Conservation (phyloP, 495 filamentous ascomycete species). For the Aspergillus funiculosus region DNA sequence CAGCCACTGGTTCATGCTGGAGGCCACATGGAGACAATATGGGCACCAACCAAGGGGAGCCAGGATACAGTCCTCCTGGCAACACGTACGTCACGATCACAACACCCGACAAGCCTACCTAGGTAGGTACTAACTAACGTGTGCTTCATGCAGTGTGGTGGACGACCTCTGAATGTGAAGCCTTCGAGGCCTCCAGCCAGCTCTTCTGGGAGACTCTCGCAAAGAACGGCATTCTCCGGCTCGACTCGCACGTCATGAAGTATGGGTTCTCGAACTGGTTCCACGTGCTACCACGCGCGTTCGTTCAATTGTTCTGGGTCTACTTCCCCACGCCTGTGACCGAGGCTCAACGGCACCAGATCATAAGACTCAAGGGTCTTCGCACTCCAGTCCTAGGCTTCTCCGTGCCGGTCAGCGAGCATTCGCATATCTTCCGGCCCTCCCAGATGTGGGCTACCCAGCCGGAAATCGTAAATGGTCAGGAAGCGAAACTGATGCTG, state of each 20-base stretch:
- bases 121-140: slow-evolving; percentile 1
- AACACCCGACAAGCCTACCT: not conserved
- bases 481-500: slow-evolving; percentile 12
- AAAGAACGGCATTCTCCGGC: not conserved
- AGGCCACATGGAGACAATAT: slow-evolving; percentile 12
- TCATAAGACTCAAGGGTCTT: slow-evolving; percentile 3
- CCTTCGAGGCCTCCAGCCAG: slow-evolving; percentile 12
- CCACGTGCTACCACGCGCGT: not conserved
- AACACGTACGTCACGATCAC: slow-evolving; percentile 4
- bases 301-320: slow-evolving; percentile 13
- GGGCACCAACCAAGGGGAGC: slow-evolving; percentile 1
- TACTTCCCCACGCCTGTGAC: slow-evolving; percentile 12
- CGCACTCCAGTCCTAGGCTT: not conserved
- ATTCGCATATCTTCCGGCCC: not conserved
- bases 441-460: slow-evolving; percentile 1
- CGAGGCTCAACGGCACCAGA: not conserved
- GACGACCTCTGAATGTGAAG: slow-evolving; percentile 2
- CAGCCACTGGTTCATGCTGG: slow-evolving; percentile 9
- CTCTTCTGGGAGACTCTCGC: slow-evolving; percentile 12
- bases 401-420: not conserved
- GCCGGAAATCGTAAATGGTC: slow-evolving; percentile 9
- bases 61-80: slow-evolving; percentile 7
- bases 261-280: not conserved
- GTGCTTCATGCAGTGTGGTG: slow-evolving; percentile 5
- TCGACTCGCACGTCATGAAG: slow-evolving; percentile 4